Evolutionary conservation across 306 rosid species (phyloP).

Genomic region (Dryas alaskensis): DNA sequence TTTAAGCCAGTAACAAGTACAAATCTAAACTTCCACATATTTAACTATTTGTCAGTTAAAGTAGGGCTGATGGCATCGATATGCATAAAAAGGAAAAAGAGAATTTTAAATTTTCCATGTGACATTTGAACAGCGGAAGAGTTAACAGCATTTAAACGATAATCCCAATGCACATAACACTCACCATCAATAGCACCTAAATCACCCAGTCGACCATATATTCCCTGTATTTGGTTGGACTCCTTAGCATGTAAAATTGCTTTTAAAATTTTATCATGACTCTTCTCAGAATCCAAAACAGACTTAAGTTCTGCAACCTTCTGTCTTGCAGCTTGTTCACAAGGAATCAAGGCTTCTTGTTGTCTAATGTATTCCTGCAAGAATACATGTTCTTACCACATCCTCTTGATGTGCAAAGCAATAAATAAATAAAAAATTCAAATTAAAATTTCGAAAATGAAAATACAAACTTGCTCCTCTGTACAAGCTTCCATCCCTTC

Average conservation of each 20-base stretch:
- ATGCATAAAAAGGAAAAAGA: not conserved
- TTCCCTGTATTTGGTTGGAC: conserved; percentile 69
- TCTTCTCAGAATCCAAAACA: conserved; percentile 80
- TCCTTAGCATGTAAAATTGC: conserved; percentile 83
- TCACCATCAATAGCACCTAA: conserved; percentile 94
- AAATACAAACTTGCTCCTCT: conserved; percentile 68
- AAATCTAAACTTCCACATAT: not conserved
- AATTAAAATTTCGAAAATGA: conserved; percentile 9
- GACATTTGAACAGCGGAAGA: conserved; percentile 10
- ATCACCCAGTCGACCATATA: conserved; percentile 98
- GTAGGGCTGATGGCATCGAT: not conserved
- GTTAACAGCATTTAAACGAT: not conserved
- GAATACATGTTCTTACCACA: conserved; percentile 24
- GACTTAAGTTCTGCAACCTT: conserved; percentile 93
- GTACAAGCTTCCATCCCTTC: conserved; percentile 63
- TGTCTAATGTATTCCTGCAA: conserved; percentile 64
- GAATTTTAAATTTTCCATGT: too few species aligned
- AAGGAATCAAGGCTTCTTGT: conserved; percentile 76
- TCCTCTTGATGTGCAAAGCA: conserved; percentile 11
- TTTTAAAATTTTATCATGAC: conserved; percentile 83
- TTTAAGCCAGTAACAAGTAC: not conserved
- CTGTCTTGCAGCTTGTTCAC: conserved; percentile 94
- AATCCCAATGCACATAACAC: conserved; percentile 19
- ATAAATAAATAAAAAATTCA: not conserved
- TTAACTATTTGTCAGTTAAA: not conserved